Conservation (phyloP, 2,329 filamentous ascomycete species). For the Xylaria sp. region DNA sequence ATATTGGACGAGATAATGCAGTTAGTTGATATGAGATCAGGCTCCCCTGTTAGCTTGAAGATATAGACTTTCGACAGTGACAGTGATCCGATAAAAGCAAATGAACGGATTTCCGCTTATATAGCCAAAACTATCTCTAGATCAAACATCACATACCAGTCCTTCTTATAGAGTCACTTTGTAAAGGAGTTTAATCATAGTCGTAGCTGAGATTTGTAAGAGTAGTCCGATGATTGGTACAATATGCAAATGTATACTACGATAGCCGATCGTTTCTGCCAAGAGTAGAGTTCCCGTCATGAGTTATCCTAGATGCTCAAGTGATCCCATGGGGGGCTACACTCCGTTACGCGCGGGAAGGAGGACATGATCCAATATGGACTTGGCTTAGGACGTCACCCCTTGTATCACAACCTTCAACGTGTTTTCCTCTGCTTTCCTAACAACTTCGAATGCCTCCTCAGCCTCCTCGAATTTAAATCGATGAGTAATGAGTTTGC, state of each 20-base stretch:
- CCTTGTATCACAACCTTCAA: constrained; percentile 44
- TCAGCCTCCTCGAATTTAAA: constrained; percentile 48
- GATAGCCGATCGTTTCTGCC: neutral
- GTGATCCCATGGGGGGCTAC: neutral
- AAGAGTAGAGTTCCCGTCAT: neutral
- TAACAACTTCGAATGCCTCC: constrained; percentile 34
- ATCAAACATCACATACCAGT: no score
- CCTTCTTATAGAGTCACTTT: no score
- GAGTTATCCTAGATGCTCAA: neutral
- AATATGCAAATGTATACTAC: neutral
- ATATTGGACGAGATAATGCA: neutral
- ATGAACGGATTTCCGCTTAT: no score
- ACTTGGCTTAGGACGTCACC: constrained; percentile 17
- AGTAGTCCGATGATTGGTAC: neutral
- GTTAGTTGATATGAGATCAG: neutral
- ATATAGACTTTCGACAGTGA: no score
- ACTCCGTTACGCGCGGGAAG: neutral
- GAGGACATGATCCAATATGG: neutral
- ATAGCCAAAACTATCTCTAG: no score
- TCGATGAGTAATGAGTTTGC: constrained; percentile 52
- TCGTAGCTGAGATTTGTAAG: neutral
- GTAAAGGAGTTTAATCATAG: neutral
- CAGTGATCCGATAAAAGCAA: no score
- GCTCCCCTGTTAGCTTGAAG: no score
- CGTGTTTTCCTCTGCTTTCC: constrained; percentile 38